Conservation (phyloP, 2,329 filamentous ascomycete species). For the Fusarium sp. region DNA sequence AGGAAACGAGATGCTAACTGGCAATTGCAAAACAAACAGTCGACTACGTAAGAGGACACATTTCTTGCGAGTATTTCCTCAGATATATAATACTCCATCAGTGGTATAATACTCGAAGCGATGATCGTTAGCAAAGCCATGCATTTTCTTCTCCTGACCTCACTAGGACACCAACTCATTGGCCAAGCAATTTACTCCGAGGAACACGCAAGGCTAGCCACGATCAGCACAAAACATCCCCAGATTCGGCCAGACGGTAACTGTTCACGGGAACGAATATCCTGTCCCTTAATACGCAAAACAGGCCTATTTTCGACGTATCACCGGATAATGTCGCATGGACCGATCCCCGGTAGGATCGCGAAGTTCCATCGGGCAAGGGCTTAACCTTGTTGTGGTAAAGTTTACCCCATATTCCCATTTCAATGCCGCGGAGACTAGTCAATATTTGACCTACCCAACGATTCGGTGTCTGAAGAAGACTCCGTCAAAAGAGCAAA, state of each 20-base stretch:
- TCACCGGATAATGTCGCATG: neutral
- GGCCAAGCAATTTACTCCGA: neutral
- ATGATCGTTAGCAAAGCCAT: neutral
- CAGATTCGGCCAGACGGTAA: neutral
- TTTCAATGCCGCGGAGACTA: constrained; percentile 5
- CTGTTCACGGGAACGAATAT: neutral
- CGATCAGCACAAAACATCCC: neutral
- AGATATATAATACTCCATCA: neutral
- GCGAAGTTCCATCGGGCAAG: neutral
- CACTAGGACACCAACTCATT: neutral
- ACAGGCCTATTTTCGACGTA: too few relatives aligned
- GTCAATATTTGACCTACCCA: constrained; percentile 6
- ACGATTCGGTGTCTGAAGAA: neutral
- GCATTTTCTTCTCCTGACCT: neutral
- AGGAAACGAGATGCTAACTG: neutral
- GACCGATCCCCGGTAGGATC: neutral
- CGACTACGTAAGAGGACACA: neutral
- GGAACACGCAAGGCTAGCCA: neutral
- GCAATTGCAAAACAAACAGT: neutral
- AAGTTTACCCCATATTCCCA: neutral
- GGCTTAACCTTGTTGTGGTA: neutral
- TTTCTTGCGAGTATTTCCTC: neutral
- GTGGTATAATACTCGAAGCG: too few relatives aligned
- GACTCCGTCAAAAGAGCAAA: neutral
- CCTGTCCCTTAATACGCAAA: neutral